Base-by-base conservation (phyloP, 371 early-diverging fungal species). In the Batkoa obscura region DNA sequence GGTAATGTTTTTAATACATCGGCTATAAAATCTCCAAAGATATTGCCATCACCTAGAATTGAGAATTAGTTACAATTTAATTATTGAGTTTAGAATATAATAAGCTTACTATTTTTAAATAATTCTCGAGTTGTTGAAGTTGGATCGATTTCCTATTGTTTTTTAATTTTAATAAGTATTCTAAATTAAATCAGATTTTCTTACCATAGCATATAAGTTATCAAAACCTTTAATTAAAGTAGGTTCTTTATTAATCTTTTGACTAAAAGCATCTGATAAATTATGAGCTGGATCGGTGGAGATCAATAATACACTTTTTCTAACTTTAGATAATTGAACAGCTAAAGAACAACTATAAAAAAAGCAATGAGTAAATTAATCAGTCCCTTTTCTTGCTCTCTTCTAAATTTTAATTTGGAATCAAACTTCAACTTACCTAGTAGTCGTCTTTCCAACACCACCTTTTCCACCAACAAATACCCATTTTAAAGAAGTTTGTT, bases 201-300 rank as follows among this genome's bases (percentile, higher is more conserved):
- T 56, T 71, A 85, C 87, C 95, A 98, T 98, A 42, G 94, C 93
- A 67, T 73, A 93, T 39, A 98, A 72, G 71, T 98, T 98, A 48
- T 73, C 70, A 69, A 93, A 93, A 9, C 95, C 94, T 55, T 85
- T 88, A 46, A 98, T 88, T 32, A 87, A 73, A n/a, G 89, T 85
- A 0, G 98, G 95, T 57, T 85, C 83, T 66, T 94, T 94, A 61
- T 84, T 77, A 64, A 98, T 96, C 76, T 95, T 98, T 76, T 97
- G 98, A 46, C 89, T 85, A 73, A 97, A 97, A 35, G 98, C 98
- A 72, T 95, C 96, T 3, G 93, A 92, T 62, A 98, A 72, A 68
- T 98, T 98, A 75, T 98, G 98, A 34, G 98, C 98, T 17, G 98
- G 98, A 71, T 98, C 98, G 0, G 98, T 98, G 5, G 95, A 95